Evolutionary conservation across 1,284 basidiomycete species (phyloP).

Genomic region (Trichosporon sp.): DNA sequence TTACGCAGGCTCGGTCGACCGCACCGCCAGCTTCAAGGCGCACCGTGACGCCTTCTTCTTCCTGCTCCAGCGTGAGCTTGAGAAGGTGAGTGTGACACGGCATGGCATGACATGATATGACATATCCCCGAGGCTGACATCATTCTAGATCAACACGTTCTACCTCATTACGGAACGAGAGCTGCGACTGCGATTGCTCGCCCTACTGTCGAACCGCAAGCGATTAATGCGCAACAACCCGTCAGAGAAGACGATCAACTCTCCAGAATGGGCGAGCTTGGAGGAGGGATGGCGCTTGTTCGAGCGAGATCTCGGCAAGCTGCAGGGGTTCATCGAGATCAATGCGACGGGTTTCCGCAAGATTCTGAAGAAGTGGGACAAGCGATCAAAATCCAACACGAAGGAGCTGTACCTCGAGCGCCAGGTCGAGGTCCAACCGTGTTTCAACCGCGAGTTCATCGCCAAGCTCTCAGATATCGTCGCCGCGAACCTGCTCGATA

Average conservation of each 20-base stretch:
- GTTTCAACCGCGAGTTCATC: constrained; percentile 96
- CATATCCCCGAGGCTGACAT: background rate
- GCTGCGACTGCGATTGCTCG: constrained; percentile 83
- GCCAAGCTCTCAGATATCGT: constrained; percentile 93
- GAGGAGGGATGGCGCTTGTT: constrained; percentile 94
- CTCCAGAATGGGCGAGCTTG: constrained; percentile 85
- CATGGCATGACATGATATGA: too few relatives aligned
- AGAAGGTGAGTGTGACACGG: constrained; percentile 62
- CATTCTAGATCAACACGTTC: constrained; percentile 99
- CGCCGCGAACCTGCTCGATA: constrained; percentile 83
- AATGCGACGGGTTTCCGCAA: constrained; percentile 97
- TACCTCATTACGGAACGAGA: constrained; percentile 98
- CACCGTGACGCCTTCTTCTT: constrained; percentile 99
- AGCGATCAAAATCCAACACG: constrained; percentile 85
- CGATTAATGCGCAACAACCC: constrained; percentile 42
- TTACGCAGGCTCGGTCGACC: constrained; percentile 21
- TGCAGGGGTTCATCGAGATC: constrained; percentile 97
- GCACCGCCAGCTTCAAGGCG: constrained; percentile 64
- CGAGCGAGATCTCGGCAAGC: constrained; percentile 91
- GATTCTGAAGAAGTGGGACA: constrained; percentile 99
- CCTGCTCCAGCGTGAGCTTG: constrained; percentile 93
- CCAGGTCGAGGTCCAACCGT: constrained; percentile 97
- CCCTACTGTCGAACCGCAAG: constrained; percentile 87
- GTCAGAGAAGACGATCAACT: constrained; percentile 18
- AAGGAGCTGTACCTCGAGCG: constrained; percentile 95